A percentile compares a stretch with the other conserved stretches of the same genome.
phyloP scores from a whole-genome alignment of 1,284 basidiomycete species.

The Pseudomicrostroma phylloplanum region DNA sequence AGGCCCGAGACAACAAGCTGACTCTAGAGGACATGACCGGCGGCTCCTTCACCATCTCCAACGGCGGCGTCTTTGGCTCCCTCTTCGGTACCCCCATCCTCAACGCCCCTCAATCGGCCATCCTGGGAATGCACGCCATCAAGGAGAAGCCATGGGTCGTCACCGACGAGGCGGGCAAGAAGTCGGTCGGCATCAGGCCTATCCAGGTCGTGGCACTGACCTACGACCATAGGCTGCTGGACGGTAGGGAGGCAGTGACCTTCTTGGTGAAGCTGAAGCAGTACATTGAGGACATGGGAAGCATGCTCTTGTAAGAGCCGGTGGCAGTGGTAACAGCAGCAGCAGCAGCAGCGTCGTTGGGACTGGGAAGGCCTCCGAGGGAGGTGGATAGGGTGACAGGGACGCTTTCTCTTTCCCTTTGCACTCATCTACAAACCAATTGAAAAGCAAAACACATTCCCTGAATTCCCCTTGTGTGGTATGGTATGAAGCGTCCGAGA shows the following conservation, averaged over 20 bases:
- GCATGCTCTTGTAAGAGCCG: slow-evolving; percentile 18
- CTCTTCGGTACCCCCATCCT: slow-evolving; percentile 89
- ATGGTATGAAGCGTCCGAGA: too few relatives aligned
- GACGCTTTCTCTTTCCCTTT: too few relatives aligned
- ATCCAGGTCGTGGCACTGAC: slow-evolving; percentile 83
- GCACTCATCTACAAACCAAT: too few relatives aligned
- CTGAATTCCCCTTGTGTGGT: too few relatives aligned
- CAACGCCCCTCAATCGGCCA: slow-evolving; percentile 90
- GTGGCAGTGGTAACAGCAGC: too few relatives aligned
- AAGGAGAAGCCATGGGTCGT: slow-evolving; percentile 91
- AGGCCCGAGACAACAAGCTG: slow-evolving; percentile 89
- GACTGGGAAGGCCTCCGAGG: too few relatives aligned
- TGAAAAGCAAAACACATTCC: too few relatives aligned
- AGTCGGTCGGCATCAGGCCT: slow-evolving; percentile 85
- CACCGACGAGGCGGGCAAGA: slow-evolving; percentile 35
- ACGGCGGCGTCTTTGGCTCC: slow-evolving; percentile 96
- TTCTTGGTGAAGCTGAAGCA: slow-evolving; percentile 74
- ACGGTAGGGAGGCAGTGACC: slow-evolving; percentile 91
- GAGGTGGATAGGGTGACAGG: too few relatives aligned
- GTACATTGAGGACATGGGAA: slow-evolving; percentile 49
- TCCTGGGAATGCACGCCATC: slow-evolving; percentile 93
- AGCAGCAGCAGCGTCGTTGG: too few relatives aligned
- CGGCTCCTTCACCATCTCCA: slow-evolving; percentile 96
- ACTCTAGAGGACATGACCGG: slow-evolving; percentile 80
- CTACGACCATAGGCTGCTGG: slow-evolving; percentile 91